These are phyloP conservation scores for Phylloporus rhodoxanthus DNA, from an alignment of 768 basidiomycete genomes.

Conservation along the genomic window DNA sequence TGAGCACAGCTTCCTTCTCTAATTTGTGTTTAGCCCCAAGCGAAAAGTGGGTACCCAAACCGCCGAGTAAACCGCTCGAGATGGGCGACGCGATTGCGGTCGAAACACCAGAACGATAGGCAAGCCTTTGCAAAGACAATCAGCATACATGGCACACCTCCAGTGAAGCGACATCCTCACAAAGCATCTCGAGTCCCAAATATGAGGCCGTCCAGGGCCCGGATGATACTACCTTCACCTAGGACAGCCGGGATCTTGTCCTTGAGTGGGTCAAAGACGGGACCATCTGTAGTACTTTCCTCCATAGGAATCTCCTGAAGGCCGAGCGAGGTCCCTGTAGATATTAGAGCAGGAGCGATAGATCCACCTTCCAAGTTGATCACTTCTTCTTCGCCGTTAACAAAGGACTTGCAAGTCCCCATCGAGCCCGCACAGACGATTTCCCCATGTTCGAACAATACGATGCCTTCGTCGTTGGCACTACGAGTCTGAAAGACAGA, in stretches of 20 bases:
- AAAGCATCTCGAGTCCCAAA: slow-evolving; percentile 48
- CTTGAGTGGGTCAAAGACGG: slow-evolving; percentile 44
- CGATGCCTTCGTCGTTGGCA: slow-evolving; percentile 22
- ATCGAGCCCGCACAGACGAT: slow-evolving; percentile 42
- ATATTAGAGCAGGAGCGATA: slow-evolving; percentile 54
- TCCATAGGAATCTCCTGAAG: slow-evolving; percentile 65
- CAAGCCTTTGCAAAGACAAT: slow-evolving; percentile 41
- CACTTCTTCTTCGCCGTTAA: slow-evolving; percentile 8
- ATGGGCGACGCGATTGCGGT: slow-evolving; percentile 57
- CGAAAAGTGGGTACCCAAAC: slow-evolving; percentile 58
- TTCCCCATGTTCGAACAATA: slow-evolving; percentile 49
- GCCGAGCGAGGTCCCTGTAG: slow-evolving; percentile 60
- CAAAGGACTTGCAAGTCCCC: slow-evolving; percentile 9
- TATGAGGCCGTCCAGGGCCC: slow-evolving; percentile 59
- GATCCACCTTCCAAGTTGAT: slow-evolving; percentile 60
- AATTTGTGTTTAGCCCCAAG: slow-evolving; percentile 55
- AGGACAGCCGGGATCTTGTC: slow-evolving; percentile 29
- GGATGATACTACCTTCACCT: slow-evolving; percentile 39
- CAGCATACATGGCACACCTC: background rate
- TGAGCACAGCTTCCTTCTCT: slow-evolving; percentile 57
- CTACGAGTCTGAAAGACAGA: slow-evolving; percentile 10
- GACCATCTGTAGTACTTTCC: slow-evolving; percentile 60
- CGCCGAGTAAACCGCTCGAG: slow-evolving; percentile 50
- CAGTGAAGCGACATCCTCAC: slow-evolving; percentile 27
- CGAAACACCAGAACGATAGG: slow-evolving; percentile 72